Evolutionary conservation across 2,329 filamentous ascomycete genomes (phyloP), one percentile per base, ranked within the genome.

Genomic region (Stagonosporopsis vannaccii): DNA sequence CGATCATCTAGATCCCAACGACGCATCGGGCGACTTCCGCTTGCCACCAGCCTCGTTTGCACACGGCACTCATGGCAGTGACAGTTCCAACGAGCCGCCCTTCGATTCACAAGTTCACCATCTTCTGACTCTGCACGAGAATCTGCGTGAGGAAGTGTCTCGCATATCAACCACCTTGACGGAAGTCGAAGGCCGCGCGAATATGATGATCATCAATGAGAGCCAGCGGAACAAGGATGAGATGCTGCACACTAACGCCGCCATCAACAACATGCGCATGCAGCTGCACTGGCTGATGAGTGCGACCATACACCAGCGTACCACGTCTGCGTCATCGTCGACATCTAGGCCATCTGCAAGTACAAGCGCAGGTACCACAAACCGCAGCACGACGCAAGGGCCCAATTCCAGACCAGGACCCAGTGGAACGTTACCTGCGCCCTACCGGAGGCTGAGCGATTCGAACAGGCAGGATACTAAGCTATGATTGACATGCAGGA

Each of bases 271-370:
- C 15, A 80, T 87, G 59, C 80, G 83, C 50, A 81, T 86, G 76
- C 85, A 88, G 64, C 77, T 88, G 20, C 84, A 87, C 48, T 87
- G 85, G 85, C 78, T 87, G 12, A 82, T 86, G 66, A 84, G 83
- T 57, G 80, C 83, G 2, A 81, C 84, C 17, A 71, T 86, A 56
- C 82, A 85, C 55, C 70, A 75, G 43, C 71, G 71, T 28, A 66
- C 65, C 15, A 70, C 58, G 39, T 63, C 69, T 39, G 56, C 68
- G 37, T 63, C 65, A 36, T 67, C 58, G 43, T 67, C 70, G 8
- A 63, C 66, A 7, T 57, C 64, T 41, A 63, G 70, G 55, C 61
- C 67, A 35, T 59, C 64, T 28, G 65, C 66, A 42, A 66, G 59
- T 47, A 63, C 66, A 36, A 65, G 46, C 15, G 62, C 66, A 12